Conservation (phyloP, 2,329 filamentous ascomycete species). For the Pseudogymnoascus sp. region DNA sequence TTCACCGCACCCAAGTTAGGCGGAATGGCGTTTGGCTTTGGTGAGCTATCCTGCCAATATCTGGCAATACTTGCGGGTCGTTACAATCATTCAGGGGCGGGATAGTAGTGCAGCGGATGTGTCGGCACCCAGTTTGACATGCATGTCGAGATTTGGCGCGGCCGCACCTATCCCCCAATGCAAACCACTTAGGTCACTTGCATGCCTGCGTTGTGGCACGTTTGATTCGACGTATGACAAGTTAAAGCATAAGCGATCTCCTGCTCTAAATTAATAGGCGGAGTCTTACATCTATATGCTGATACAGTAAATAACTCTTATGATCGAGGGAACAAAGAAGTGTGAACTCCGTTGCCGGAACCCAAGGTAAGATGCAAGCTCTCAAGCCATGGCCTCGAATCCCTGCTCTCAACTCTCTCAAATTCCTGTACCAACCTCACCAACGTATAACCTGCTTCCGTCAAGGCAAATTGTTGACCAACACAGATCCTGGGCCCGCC, state of each 20-base stretch:
- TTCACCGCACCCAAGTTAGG: too few species aligned
- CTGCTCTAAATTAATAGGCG: neutral
- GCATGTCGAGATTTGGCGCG: too few species aligned
- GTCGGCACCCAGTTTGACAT: too few species aligned
- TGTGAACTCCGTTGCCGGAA: slow-evolving; percentile 19
- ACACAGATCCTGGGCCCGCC: slow-evolving; percentile 32
- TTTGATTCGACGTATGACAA: neutral
- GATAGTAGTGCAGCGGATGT: too few species aligned
- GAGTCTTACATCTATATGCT: neutral
- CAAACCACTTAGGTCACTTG: too few species aligned
- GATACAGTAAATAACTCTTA: neutral
- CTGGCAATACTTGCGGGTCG: too few species aligned
- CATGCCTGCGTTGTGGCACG: neutral
- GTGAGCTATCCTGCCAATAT: too few species aligned
- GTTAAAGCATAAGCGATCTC: neutral
- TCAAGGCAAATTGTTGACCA: slow-evolving; percentile 31
- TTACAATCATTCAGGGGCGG: too few species aligned
- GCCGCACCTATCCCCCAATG: too few species aligned
- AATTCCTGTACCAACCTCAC: slow-evolving; percentile 30
- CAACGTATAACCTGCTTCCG: slow-evolving; percentile 29
- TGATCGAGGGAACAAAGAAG: slow-evolving; percentile 13
- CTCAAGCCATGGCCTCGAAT: slow-evolving; percentile 21
- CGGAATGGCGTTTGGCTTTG: too few species aligned
- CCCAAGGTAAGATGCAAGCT: slow-evolving; percentile 19
- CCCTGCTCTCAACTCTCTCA: slow-evolving; percentile 24